Evolutionary conservation across 2,329 filamentous ascomycete genomes (phyloP), one percentile per base, ranked within the genome.

Genomic region (Fusarium fujikuroi): DNA sequence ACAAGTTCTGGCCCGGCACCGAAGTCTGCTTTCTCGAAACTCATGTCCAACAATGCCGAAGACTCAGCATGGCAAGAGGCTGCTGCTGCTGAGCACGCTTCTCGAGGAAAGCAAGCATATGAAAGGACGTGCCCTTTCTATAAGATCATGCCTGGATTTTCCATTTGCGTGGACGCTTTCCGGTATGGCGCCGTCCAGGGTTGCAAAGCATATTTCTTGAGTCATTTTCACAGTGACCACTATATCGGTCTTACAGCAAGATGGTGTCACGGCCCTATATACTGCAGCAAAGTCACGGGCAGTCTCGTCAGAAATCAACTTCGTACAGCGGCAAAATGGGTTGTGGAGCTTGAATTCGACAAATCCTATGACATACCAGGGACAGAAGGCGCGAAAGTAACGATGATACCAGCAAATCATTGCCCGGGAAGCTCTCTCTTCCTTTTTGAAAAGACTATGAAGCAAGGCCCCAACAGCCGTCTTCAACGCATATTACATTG

Each of bases 151-250:
- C 95, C 95, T 1, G 95, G 94, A 0, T 92, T 98, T 77, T 94
- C 89, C 72, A 97, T 98, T 60, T 97, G 94, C 65, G 96, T 99
- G 2, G 96, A 99, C 81, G 96, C 96, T 0, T 97, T 99, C 79
- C 91, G 95, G 25, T 99, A 98, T 78, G 96, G 96, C 5, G 94
- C 95, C 8, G 94, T 99, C 1, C 89, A 97, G 79, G 95, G 94
- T 2, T 97, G 95, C 80, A 92, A 93, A 60, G 96, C 95, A 3
- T 99, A 99, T 80, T 99, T 99, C 75, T 87, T 99, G 16, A 98
- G 95, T 76, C 96, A 99, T 80, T 99, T 98, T 75, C 96, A 99
- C 82, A 98, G 95, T 78, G 96, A 99, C 80, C 96, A 99, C 80
- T 99, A 99, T 77, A 91, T 98, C 39, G 96, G 96, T 5, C 85